These are phyloP conservation scores for Candida fluviatilis DNA, from an alignment of 805 yeast genomes.

Conservation along the genomic window DNA sequence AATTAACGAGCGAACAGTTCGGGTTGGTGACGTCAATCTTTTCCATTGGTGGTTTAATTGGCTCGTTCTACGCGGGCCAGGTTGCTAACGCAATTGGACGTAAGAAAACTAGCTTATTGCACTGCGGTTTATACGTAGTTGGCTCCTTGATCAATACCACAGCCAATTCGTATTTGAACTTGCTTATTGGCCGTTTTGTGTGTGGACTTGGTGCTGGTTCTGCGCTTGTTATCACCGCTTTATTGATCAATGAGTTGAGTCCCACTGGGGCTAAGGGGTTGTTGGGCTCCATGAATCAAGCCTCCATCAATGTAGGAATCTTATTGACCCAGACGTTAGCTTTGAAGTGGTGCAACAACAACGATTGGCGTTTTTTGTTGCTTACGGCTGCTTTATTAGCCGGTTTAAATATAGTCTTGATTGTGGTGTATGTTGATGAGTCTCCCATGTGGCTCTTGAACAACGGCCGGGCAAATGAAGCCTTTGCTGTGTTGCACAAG, in stretches of 20 bases:
- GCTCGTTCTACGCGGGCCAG: conserved; percentile 66
- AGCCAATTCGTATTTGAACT: conserved; percentile 36
- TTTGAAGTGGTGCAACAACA: conserved; percentile 56
- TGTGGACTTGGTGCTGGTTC: conserved; percentile 88
- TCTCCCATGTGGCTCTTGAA: conserved; percentile 79
- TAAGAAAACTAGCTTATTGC: conserved; percentile 46
- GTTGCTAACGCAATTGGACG: conserved; percentile 68
- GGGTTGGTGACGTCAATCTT: conserved; percentile 77
- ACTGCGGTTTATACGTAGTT: conserved; percentile 47
- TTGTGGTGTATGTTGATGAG: conserved; percentile 50
- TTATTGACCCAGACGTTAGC: conserved; percentile 76
- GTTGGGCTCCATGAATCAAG: conserved; percentile 88
- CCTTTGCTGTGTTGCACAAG: conserved; percentile 30
- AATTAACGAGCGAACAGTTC: conserved; percentile 50
- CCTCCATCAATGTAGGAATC: conserved; percentile 81
- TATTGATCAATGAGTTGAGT: conserved; percentile 75
- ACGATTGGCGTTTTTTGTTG: conserved; percentile 71
- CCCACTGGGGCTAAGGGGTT: conserved; percentile 68
- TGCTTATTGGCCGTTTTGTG: conserved; percentile 67
- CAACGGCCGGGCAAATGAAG: conserved; percentile 43
- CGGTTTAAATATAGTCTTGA: conserved; percentile 39
- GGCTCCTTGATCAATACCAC: conserved; percentile 63
- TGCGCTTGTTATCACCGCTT: conserved; percentile 79
- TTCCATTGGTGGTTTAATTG: conserved; percentile 78
- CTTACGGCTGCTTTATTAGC: conserved; percentile 59